Evolutionary conservation across 2,329 filamentous ascomycete species (phyloP).

Genomic region (Fusarium poae): DNA sequence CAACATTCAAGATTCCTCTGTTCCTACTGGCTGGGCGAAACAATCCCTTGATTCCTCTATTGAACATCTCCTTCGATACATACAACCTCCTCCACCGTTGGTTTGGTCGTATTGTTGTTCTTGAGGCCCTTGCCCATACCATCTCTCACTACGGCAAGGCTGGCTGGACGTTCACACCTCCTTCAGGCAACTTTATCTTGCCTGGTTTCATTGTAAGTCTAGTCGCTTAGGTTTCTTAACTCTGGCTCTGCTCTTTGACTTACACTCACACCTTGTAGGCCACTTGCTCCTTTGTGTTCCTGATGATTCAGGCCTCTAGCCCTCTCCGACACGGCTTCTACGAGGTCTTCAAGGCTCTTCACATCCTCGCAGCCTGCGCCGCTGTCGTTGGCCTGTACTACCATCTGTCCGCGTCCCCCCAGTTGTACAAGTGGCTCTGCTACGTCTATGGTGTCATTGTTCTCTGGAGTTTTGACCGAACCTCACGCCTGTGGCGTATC

Average conservation of each 20-base stretch:
- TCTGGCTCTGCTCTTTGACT: constrained; percentile 5
- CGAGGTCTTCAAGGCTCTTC: constrained; percentile 80
- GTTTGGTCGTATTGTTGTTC: constrained; percentile 80
- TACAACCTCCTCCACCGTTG: constrained; percentile 86
- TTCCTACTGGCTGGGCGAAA: constrained; percentile 82
- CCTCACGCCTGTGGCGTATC: constrained; percentile 69
- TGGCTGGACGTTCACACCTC: constrained; percentile 61
- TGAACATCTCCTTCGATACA: constrained; percentile 83
- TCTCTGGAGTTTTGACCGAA: constrained; percentile 77
- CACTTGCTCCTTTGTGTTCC: constrained; percentile 70
- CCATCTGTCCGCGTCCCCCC: constrained; percentile 66
- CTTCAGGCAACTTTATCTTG: constrained; percentile 62
- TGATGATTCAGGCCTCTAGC: constrained; percentile 77
- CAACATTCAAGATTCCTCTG: constrained; percentile 66
- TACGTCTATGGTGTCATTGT: constrained; percentile 72
- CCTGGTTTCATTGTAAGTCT: constrained; percentile 73
- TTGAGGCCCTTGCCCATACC: constrained; percentile 77
- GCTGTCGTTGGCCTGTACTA: constrained; percentile 75
- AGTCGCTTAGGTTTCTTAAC: background rate
- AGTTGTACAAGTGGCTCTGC: constrained; percentile 61
- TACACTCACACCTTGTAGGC: constrained; percentile 57
- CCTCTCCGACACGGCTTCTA: constrained; percentile 82
- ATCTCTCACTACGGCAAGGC: constrained; percentile 67
- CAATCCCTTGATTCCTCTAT: constrained; percentile 79
- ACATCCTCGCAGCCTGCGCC: constrained; percentile 73